Conservation (phyloP, 2,329 filamentous ascomycete genomes). For the Cephalotrichum gorgonifer region DNA sequence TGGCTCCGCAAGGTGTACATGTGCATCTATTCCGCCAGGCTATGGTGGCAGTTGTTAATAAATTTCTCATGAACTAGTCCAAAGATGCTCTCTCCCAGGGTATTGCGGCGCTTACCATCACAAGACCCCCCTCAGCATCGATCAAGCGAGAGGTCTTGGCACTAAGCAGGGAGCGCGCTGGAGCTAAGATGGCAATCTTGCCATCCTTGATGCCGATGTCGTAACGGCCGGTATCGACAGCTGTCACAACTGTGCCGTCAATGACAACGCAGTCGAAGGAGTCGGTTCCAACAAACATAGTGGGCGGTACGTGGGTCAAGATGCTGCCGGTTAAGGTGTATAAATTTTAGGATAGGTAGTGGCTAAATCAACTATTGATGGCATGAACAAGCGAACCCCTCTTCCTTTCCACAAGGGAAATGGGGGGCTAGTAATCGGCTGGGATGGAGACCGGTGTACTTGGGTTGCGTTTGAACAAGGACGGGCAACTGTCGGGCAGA, state of each 20-base stretch:
- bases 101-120: conserved; percentile 4
- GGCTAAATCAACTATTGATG: too few species aligned
- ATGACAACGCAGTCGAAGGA: background rate
- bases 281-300: too few species aligned
- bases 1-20: conserved; percentile 29
- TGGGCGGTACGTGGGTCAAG: too few species aligned
- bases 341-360: too few species aligned
- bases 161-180: background rate
- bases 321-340: too few species aligned
- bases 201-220: background rate
- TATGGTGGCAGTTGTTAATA: conserved; percentile 6
- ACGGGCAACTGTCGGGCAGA: too few species aligned
- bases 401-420: too few species aligned
- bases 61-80: background rate
- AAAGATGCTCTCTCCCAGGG: background rate
- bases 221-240: background rate
- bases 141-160: conserved; percentile 3
- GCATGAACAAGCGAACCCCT: too few species aligned
- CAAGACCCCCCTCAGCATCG: conserved; percentile 7
- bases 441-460: too few species aligned
- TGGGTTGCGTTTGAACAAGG: too few species aligned
- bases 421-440: too few species aligned
- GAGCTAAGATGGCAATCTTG: background rate
- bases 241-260: background rate
- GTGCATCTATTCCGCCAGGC: conserved; percentile 27